phyloP scores from a whole-genome alignment of 129 eudicot species.

The Flaveria bidentis region DNA sequence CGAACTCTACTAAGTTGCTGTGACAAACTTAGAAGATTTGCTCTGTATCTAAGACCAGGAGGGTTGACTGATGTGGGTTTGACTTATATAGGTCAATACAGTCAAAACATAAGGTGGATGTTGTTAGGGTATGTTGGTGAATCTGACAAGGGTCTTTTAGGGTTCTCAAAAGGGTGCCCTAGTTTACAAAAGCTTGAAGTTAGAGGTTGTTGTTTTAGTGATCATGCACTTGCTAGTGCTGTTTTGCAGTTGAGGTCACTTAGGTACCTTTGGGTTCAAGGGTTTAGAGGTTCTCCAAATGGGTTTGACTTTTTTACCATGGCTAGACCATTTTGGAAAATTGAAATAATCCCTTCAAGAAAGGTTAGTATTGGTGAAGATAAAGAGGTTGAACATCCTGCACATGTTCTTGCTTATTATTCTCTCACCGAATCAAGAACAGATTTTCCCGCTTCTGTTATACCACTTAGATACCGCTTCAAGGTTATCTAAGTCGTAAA shows the following conservation, averaged over 20 bases:
- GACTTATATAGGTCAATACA: slow-evolving; percentile 60
- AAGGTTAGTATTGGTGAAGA: slow-evolving; percentile 46
- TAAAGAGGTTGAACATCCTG: slow-evolving; percentile 58
- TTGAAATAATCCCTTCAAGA: slow-evolving; percentile 80
- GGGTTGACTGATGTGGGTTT: slow-evolving; percentile 77
- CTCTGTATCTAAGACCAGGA: slow-evolving; percentile 69
- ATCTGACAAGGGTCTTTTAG: slow-evolving; percentile 70
- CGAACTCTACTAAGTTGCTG: slow-evolving; percentile 62
- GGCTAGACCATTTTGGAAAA: slow-evolving; percentile 92
- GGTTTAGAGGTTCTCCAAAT: slow-evolving; percentile 52
- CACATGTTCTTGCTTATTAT: slow-evolving; percentile 85
- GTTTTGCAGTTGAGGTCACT: slow-evolving; percentile 55
- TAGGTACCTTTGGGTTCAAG: slow-evolving; percentile 93
- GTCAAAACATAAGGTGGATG: slow-evolving; percentile 79
- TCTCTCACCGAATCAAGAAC: slow-evolving; percentile 83
- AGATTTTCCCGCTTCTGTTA: slow-evolving; percentile 74
- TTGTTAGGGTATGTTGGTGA: slow-evolving; percentile 80
- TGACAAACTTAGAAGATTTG: slow-evolving; percentile 60
- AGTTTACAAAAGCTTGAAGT: slow-evolving; percentile 72
- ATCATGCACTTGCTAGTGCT: slow-evolving; percentile 70
- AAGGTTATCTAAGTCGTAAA: slow-evolving; percentile 1
- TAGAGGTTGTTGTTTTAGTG: slow-evolving; percentile 78
- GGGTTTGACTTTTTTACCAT: slow-evolving; percentile 60
- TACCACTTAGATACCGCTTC: slow-evolving; percentile 37
- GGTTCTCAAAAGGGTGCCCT: slow-evolving; percentile 80